phyloP scores from a whole-genome alignment of 345 rosid genomes.

The Populus euphratica region DNA sequence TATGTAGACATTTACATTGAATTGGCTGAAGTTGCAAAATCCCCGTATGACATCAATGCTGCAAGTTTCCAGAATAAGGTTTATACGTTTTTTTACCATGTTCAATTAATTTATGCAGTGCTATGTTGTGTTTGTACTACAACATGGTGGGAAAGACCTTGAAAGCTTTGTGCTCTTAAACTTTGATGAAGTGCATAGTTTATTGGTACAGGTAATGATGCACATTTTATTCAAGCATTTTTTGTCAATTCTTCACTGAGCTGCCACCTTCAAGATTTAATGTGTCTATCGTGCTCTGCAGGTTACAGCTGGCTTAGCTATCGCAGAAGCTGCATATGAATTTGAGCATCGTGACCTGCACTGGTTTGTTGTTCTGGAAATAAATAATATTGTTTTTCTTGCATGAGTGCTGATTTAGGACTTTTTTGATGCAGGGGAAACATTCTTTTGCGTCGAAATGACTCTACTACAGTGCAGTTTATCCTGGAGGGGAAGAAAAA shows the following conservation, averaged over 20 bases:
- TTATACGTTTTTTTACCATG: constrained; percentile 13
- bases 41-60: background rate
- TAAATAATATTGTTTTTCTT: constrained; percentile 1
- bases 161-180: constrained; percentile 81
- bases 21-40: background rate
- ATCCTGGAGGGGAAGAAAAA: constrained; percentile 58
- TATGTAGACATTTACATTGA: background rate
- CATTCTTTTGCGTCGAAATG: constrained; percentile 69
- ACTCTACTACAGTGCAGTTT: constrained; percentile 42
- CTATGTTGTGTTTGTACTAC: constrained; percentile 77
- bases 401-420: constrained; percentile 1
- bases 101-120: constrained; percentile 45
- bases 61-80: background rate
- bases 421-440: constrained; percentile 64
- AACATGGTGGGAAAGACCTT: constrained; percentile 96
- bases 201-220: constrained; percentile 64
- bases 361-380: constrained; percentile 45
- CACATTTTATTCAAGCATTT: background rate
- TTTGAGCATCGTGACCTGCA: constrained; percentile 93
- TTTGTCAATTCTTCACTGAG: background rate
- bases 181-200: constrained; percentile 77
- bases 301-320: constrained; percentile 88
- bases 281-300: constrained; percentile 26
- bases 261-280: background rate
- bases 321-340: constrained; percentile 93